Conservation (phyloP, 495 filamentous ascomycete genomes). For the Geoglossum glabrum region DNA sequence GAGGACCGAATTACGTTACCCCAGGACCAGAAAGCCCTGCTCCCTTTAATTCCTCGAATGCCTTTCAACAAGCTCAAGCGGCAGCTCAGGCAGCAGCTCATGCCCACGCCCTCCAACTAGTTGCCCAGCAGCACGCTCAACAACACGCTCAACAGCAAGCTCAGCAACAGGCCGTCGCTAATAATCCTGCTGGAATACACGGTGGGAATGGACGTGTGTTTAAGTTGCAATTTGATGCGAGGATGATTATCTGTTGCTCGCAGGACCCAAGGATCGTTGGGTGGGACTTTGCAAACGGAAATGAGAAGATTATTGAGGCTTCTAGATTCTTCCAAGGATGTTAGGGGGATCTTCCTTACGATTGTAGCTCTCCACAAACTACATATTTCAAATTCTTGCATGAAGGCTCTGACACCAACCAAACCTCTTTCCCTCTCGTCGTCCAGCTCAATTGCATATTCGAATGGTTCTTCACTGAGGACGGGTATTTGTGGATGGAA, state of each 20-base stretch:
- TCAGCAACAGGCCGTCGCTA: slow-evolving; percentile 5
- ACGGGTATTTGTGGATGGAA: too few relatives aligned
- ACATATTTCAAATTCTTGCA: too few relatives aligned
- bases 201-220: slow-evolving; percentile 56
- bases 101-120: too few relatives aligned
- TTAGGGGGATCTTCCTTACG: background rate
- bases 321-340: slow-evolving; percentile 44
- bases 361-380: too few relatives aligned
- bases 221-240: slow-evolving; percentile 89
- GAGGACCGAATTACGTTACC: background rate
- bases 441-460: too few relatives aligned
- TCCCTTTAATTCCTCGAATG: too few relatives aligned
- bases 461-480: too few relatives aligned
- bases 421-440: too few relatives aligned
- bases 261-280: slow-evolving; percentile 83
- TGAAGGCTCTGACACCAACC: too few relatives aligned
- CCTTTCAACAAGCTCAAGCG: too few relatives aligned
- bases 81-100: background rate
- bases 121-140: slow-evolving; percentile 1
- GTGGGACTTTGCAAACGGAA: slow-evolving; percentile 94
- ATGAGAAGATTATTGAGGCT: slow-evolving; percentile 62
- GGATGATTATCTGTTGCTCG: slow-evolving; percentile 84
- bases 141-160: slow-evolving; percentile 5
- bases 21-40: too few relatives aligned
- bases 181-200: slow-evolving; percentile 11